Base-by-base conservation (phyloP, 805 yeast genomes). In the Barnettozyma vustinii region DNA sequence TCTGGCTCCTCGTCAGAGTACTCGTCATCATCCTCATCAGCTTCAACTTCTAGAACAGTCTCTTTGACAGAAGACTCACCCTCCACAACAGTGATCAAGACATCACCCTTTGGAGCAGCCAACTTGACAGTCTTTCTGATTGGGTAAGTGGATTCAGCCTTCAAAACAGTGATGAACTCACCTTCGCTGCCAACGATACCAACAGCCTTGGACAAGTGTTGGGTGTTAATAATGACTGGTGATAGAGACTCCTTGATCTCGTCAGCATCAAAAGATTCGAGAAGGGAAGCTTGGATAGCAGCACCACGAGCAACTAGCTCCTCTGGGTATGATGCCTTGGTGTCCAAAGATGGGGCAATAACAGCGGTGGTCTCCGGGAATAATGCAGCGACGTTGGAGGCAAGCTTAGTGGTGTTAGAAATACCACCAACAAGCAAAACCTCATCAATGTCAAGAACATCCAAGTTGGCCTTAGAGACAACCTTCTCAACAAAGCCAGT, bases 231-330 rank as follows among this genome's bases (percentile, higher is more conserved):
- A 52, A 91, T 87, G 51, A 87, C 80, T 27, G 95, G 94, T 69
- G 87, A 86, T 59, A 83, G 73, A 50, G 94, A 83, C 71, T 89
- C 96, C 43, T 76, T 72, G 60, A 84, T 74, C 69, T 89, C 94
- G 54, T 87, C 96, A 46, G 79, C 89, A 62, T 84, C 94, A 61
- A 88, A 95, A 50, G 81, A 74, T 61, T 85, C 92, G 61, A 92
- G 75, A 52, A 81, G 64, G 36, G 96, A 81, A 45, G 97, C 99
- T 77, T 94, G 98, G 66, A 92, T 78, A 54, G 98, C 97, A 51
- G 97, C 95, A 71, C 99, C 99, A 64, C 95, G 84, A 56, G 96
- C 83, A 56, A 85, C 75, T 62, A 90, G 76, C 74, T 94, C 98
- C 63, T 87, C 83, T 52, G 99, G 97, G 71, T 87, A 80, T 53